Conservation (phyloP, 106 monocot species). For the Dendrobium officinale region DNA sequence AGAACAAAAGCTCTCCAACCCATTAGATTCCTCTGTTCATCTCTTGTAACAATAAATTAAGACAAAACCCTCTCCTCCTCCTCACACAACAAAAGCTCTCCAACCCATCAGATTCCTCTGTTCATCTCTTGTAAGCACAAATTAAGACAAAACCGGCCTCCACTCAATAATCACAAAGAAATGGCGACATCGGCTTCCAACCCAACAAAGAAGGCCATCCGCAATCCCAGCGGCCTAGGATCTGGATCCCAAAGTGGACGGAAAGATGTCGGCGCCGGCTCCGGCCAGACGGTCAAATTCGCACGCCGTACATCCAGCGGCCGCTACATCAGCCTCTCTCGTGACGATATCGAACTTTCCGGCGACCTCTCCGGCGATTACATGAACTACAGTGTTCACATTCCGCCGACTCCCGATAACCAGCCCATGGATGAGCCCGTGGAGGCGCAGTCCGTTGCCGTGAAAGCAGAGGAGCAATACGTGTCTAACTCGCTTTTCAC, state of each 20-base stretch:
- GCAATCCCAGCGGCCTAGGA: slow-evolving; percentile 7
- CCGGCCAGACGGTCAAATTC: slow-evolving; percentile 41
- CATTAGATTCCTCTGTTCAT: not conserved
- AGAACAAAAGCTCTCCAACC: not conserved
- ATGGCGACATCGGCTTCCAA: slow-evolving; percentile 9
- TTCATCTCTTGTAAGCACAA: not conserved
- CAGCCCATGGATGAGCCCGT: slow-evolving; percentile 31
- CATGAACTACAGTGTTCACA: slow-evolving; percentile 41
- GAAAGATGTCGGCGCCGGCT: not conserved
- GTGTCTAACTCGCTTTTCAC: slow-evolving; percentile 40
- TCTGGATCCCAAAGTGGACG: slow-evolving; percentile 2
- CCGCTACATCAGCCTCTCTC: slow-evolving; percentile 30
- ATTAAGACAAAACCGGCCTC: not conserved
- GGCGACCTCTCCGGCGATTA: slow-evolving; percentile 31
- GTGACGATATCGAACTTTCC: slow-evolving; percentile 32
- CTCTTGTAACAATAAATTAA: not conserved
- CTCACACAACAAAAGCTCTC: not conserved
- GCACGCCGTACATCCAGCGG: slow-evolving; percentile 54
- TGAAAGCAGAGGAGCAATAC: slow-evolving; percentile 34
- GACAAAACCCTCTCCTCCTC: no score
- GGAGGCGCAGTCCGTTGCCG: slow-evolving; percentile 18
- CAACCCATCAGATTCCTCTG: not conserved
- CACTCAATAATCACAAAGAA: not conserved
- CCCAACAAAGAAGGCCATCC: slow-evolving; percentile 17
- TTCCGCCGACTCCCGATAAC: slow-evolving; percentile 39